These are phyloP conservation scores for Pontederia paniculata DNA, from an alignment of 176 grass and related monocot species.

Conservation along the genomic window DNA sequence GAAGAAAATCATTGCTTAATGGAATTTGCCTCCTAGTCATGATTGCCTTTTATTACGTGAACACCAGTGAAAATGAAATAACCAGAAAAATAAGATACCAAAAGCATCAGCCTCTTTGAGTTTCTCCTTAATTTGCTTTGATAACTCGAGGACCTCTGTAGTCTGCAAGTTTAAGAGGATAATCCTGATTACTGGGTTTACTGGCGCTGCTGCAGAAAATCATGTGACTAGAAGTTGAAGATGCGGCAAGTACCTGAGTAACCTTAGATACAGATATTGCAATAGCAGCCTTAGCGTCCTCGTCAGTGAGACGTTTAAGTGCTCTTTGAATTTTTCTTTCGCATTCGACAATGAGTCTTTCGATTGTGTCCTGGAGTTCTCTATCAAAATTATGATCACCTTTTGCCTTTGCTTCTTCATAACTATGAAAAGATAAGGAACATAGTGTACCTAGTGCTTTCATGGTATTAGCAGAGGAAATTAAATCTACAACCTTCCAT, in stretches of 20 bases:
- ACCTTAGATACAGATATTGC: conserved; percentile 85
- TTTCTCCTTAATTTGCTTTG: conserved; percentile 96
- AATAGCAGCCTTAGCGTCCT: conserved; percentile 89
- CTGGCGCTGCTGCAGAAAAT: no score
- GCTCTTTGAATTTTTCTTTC: conserved; percentile 98
- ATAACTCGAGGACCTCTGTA: conserved; percentile 58
- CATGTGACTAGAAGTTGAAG: neutral
- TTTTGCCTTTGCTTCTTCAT: conserved; percentile 80
- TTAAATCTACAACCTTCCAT: neutral
- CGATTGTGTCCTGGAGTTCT: conserved; percentile 81
- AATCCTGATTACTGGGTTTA: neutral
- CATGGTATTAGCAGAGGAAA: neutral
- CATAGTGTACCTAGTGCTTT: conserved; percentile 1
- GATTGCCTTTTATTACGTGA: no score
- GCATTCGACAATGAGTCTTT: conserved; percentile 87
- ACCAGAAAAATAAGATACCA: conserved; percentile 29
- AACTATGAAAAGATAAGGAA: conserved; percentile 71
- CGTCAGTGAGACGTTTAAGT: conserved; percentile 73
- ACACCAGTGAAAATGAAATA: neutral
- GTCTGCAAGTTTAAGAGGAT: conserved; percentile 31
- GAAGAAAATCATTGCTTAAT: no score
- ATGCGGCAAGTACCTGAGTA: conserved; percentile 52
- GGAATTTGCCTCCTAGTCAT: no score
- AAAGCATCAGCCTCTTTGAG: conserved; percentile 69
- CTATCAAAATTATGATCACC: conserved; percentile 73